Evolutionary conservation across 495 filamentous ascomycete species (phyloP), one percentile per base, ranked within the genome.

Genomic region (Penicillium canariense): DNA sequence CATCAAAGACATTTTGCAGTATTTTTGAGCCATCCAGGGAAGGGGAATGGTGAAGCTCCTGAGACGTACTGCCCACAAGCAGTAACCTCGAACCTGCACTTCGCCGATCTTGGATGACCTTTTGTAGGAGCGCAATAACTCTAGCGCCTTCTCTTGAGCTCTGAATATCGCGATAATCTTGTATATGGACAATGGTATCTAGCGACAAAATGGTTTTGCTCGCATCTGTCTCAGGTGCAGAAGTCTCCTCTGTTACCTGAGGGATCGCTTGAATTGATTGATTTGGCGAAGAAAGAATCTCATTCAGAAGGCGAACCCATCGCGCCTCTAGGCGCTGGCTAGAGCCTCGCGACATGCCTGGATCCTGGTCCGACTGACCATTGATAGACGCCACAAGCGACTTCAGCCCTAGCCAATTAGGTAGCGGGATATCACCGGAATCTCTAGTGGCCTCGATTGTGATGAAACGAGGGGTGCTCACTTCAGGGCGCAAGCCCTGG

Each of bases 111-210:
- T 88, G 80, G 25, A 95, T 84, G n/a, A 85, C 75, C 52, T 84
- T 78, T 40, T 87, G 83, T 8, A 98, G 69, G 40, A 84, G 81
- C 22, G 62, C 64, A 4, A 97, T 65, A 20, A 94, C 75, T 26
- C 74, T 77, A 1, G 79, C 65, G n/a, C 89, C 87, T 17, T 84
- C 79, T 8, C 75, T 62, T 1, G 87, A 84, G 48, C 74, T 72
- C 58, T 78, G 81, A 11, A 97, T 75, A 38, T 94, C 88, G 23
- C 83, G 82, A 61, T 90, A 90, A 63, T 96, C 91, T 59, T 86
- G 82, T 9, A 97, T 69, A 44, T 91, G 87, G 8, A 98, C 72
- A 52, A 97, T 89, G n/a, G 77, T 65, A 34, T 72, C 77, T 34
- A 66, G 65, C 28, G 59, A 28, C 18, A 64, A 58, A n/a, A 44